A percentile compares a stretch with the other conserved stretches of the same genome.
phyloP scores from a whole-genome alignment of 1,284 basidiomycete species.

The Polyporus tsugae region DNA sequence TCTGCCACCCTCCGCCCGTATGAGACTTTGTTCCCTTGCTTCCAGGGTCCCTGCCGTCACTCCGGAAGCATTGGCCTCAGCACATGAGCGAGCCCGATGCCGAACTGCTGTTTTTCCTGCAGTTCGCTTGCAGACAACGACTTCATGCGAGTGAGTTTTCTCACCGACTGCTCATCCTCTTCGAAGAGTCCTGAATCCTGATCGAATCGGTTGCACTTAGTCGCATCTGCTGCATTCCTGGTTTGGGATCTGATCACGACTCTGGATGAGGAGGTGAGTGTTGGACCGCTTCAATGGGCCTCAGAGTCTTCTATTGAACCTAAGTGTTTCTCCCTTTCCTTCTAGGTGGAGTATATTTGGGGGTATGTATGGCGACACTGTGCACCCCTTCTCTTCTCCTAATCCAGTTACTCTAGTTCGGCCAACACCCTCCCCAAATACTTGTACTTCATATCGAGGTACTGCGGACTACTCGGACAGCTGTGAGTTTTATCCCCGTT shows the following conservation, averaged over 20 bases:
- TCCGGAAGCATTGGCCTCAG: slow-evolving; percentile 13
- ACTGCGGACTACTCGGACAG: slow-evolving; percentile 24
- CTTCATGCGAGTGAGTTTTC: background rate
- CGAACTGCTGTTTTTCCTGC: slow-evolving; percentile 15
- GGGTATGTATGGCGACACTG: slow-evolving; percentile 17
- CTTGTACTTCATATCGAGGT: slow-evolving; percentile 32
- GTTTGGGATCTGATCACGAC: slow-evolving; percentile 29
- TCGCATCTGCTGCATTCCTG: slow-evolving; percentile 23
- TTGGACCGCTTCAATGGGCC: background rate
- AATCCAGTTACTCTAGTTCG: slow-evolving; percentile 19
- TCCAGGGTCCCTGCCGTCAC: slow-evolving; percentile 11
- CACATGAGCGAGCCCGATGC: slow-evolving; percentile 28
- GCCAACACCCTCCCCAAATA: slow-evolving; percentile 28
- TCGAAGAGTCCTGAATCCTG: background rate
- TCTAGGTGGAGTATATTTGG: slow-evolving; percentile 30
- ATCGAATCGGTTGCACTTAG: background rate
- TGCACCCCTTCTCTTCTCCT: background rate
- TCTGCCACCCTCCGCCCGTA: slow-evolving; percentile 15
- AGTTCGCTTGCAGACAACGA: background rate
- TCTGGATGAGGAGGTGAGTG: slow-evolving; percentile 29
- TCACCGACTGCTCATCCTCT: too few relatives aligned
- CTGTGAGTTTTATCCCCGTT: slow-evolving; percentile 23
- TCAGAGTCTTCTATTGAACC: background rate
- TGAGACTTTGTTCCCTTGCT: slow-evolving; percentile 17
- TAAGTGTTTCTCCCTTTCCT: background rate